Base-by-base conservation (phyloP, 345 rosid species). In the Eucalyptus cloeziana region DNA sequence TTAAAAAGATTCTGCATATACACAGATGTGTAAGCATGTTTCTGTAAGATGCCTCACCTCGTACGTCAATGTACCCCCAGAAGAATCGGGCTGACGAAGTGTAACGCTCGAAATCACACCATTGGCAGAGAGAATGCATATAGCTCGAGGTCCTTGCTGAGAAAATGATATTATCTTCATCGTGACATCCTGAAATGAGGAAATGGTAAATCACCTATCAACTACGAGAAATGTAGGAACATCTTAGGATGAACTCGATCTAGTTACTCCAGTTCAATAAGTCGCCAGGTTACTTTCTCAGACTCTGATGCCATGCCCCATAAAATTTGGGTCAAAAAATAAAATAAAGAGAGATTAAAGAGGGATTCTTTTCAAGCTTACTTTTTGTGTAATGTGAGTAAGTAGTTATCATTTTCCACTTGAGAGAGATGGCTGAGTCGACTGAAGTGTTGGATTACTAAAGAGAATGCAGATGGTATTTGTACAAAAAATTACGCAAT, bases 61-160 rank as follows among this genome's bases (percentile, higher is more conserved):
- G 44, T 98, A 98, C 10, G 99, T 98, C 90, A 98, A 94, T 91
- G 99, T 98, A 86, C 99, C 99, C 7, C 99, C 99, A 7, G 99
- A 98, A 67, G 99, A 96, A 95, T 98, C 99, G 21, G 99, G 96
- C 91, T 96, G 99, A 25, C 99, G 97, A 92, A 98, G 98, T 17
- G 99, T 98, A 83, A 97, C 99, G 56, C 96, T 97, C 37, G 99
- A 97, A 87, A 98, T 95, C 22, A 96, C 96, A 52, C 99, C 99
- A 86, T 95, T 98, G 67, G 99, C 99, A 44, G 99, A 97, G 86
- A 98, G 93, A 88, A 98, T 94, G 87, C 99, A 98, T 88, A 98
- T 96, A 49, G 99, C 95, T 86, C 99, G 95, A 90, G 99, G 99
- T 89, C 99, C 99, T 98, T 96, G 99, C 92, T 98, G 99, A 79